A percentile compares a stretch with the other conserved stretches of the same genome.
Evolutionary conservation across 2,329 filamentous ascomycete genomes (phyloP).

Genomic region (Colletotrichum navitas): DNA sequence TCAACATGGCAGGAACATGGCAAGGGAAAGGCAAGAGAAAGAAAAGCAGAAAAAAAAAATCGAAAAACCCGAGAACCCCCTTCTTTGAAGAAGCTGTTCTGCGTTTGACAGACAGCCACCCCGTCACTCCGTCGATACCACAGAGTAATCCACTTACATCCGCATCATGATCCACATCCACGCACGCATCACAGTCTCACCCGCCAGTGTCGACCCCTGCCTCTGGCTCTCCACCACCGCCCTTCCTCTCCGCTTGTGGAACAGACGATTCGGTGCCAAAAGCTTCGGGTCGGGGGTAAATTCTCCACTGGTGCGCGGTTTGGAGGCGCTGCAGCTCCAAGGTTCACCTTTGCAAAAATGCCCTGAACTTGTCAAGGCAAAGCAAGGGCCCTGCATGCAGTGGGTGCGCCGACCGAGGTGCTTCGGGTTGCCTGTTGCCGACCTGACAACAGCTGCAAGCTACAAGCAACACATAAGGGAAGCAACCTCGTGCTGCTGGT

Average conservation of each 20-base stretch:
- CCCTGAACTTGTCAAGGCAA: constrained; percentile 21
- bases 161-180: neutral
- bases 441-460: constrained; percentile 16
- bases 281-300: constrained; percentile 25
- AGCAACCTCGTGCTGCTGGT: constrained; percentile 10
- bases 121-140: neutral
- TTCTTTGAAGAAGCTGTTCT: constrained; percentile 3
- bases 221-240: constrained; percentile 18
- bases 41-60: too few species aligned
- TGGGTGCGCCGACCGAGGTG: constrained; percentile 3
- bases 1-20: neutral
- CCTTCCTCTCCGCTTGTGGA: constrained; percentile 33
- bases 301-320: constrained; percentile 27
- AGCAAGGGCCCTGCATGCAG: constrained; percentile 34
- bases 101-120: neutral
- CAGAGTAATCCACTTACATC: neutral
- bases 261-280: constrained; percentile 40
- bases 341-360: constrained; percentile 28
- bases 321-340: constrained; percentile 37
- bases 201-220: constrained; percentile 6
- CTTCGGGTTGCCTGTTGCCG: constrained; percentile 33
- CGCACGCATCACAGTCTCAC: neutral
- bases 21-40: neutral
- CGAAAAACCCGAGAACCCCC: neutral
- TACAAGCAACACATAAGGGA: constrained; percentile 10